Evolutionary conservation across 2,329 filamentous ascomycete genomes (phyloP).

Genomic region (Fusarium annulatum): DNA sequence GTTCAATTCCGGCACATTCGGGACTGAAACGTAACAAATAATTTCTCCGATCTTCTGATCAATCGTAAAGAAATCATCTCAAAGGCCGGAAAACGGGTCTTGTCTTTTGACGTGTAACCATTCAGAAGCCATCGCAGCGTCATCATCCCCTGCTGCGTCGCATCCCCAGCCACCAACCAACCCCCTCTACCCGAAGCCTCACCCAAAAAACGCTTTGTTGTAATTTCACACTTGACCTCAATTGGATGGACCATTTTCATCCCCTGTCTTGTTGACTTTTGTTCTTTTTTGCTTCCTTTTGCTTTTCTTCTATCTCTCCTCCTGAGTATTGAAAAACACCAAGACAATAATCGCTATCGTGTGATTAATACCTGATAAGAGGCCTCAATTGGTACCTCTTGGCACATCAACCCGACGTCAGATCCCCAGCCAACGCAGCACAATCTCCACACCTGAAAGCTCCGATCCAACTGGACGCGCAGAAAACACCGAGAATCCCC

Average conservation of each 20-base stretch:
- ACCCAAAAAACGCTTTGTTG: slow-evolving; percentile 14
- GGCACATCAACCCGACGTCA: slow-evolving; percentile 26
- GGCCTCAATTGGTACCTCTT: slow-evolving; percentile 5
- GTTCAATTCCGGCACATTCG: not conserved
- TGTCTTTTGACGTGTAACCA: slow-evolving; percentile 30
- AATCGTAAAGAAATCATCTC: slow-evolving; percentile 5
- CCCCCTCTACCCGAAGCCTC: slow-evolving; percentile 33
- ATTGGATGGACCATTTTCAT: slow-evolving; percentile 16
- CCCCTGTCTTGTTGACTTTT: slow-evolving; percentile 12
- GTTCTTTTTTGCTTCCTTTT: slow-evolving; percentile 4
- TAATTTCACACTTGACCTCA: slow-evolving; percentile 14
- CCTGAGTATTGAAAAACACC: not conserved
- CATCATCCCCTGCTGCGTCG: slow-evolving; percentile 16
- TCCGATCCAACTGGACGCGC: slow-evolving; percentile 15
- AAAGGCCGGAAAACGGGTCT: slow-evolving; percentile 15
- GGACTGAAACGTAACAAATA: not conserved
- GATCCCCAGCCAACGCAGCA: slow-evolving; percentile 23
- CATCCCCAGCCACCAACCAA: slow-evolving; percentile 39
- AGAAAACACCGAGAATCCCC: not conserved
- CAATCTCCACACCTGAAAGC: slow-evolving; percentile 24
- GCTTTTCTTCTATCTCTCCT: not conserved
- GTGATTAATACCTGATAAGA: slow-evolving; percentile 3
- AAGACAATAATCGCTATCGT: not conserved
- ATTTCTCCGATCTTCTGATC: slow-evolving; percentile 9
- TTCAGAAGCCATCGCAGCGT: slow-evolving; percentile 26